phyloP scores from a whole-genome alignment of 2,329 filamentous ascomycete genomes.

The Cercospora beticola region DNA sequence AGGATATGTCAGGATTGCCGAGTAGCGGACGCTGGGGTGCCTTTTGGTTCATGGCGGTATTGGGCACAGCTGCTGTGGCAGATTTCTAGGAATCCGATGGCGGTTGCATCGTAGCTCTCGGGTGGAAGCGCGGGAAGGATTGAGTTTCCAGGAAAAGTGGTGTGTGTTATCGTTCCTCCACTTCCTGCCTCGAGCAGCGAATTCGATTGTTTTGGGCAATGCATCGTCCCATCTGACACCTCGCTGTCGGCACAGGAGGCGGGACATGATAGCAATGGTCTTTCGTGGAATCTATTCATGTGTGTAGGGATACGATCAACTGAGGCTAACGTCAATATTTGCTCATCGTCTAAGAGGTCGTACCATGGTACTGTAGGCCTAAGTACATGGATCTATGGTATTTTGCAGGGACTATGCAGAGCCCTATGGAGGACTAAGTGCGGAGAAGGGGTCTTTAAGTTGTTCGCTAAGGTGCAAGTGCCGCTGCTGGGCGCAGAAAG shows the following conservation, averaged over 20 bases:
- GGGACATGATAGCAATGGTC: not conserved
- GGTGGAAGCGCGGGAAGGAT: not conserved
- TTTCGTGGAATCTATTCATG: not conserved
- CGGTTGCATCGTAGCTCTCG: not conserved
- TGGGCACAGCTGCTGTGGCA: conserved; percentile 15
- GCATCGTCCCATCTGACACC: too few relatives aligned
- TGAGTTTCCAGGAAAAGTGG: not conserved
- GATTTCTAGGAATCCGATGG: not conserved
- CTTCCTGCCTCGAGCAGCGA: not conserved
- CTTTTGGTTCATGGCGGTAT: conserved; percentile 18
- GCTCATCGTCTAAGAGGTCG: not conserved
- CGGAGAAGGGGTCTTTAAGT: not conserved
- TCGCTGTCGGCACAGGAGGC: not conserved
- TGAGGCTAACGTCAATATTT: not conserved
- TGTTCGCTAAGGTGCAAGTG: not conserved
- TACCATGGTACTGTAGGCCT: not conserved
- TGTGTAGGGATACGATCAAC: not conserved
- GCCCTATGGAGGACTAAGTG: not conserved
- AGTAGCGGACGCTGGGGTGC: conserved; percentile 16
- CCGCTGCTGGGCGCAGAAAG: too few relatives aligned
- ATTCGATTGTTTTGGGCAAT: not conserved
- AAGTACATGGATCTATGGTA: not conserved
- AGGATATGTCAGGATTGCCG: conserved; percentile 4
- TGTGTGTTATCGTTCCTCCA: not conserved
- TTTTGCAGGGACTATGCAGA: not conserved